A percentile compares a stretch with the other conserved stretches of the same genome.
Conservation (phyloP, 2,329 filamentous ascomycete genomes). For the Colletotrichum agaves region DNA sequence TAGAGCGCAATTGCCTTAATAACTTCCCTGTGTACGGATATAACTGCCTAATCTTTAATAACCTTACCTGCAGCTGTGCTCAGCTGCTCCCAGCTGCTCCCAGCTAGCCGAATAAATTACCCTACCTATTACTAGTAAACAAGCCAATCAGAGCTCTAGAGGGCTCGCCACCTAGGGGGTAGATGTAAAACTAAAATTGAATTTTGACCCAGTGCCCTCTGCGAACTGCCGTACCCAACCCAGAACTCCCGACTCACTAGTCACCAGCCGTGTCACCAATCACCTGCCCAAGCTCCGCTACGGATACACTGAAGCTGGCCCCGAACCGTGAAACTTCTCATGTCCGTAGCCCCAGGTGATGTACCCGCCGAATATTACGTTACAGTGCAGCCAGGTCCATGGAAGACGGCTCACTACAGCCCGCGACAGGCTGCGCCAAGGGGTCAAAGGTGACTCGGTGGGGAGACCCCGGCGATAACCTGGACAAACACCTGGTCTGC, state of each 20-base stretch:
- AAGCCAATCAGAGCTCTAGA: no score
- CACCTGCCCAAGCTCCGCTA: background rate
- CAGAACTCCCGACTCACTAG: background rate
- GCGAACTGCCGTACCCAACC: no score
- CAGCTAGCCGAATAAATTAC: no score
- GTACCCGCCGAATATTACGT: conserved; percentile 35
- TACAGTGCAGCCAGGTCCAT: conserved; percentile 34
- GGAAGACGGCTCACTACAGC: conserved; percentile 2
- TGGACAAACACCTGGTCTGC: conserved; percentile 9
- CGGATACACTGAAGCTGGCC: background rate
- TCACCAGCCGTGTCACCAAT: background rate
- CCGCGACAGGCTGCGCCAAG: conserved; percentile 23
- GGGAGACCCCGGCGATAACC: conserved; percentile 9
- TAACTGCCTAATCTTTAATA: no score
- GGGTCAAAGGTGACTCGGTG: conserved; percentile 1
- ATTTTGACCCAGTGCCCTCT: no score
- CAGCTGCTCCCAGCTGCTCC: no score
- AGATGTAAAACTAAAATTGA: no score
- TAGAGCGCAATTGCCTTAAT: no score
- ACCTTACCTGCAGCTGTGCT: no score
- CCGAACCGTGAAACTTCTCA: background rate
- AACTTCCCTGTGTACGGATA: no score
- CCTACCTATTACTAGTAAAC: no score
- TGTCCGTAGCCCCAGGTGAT: background rate
- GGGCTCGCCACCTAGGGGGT: no score